Conservation (phyloP, 768 basidiomycete genomes). For the Lactarius sp. region DNA sequence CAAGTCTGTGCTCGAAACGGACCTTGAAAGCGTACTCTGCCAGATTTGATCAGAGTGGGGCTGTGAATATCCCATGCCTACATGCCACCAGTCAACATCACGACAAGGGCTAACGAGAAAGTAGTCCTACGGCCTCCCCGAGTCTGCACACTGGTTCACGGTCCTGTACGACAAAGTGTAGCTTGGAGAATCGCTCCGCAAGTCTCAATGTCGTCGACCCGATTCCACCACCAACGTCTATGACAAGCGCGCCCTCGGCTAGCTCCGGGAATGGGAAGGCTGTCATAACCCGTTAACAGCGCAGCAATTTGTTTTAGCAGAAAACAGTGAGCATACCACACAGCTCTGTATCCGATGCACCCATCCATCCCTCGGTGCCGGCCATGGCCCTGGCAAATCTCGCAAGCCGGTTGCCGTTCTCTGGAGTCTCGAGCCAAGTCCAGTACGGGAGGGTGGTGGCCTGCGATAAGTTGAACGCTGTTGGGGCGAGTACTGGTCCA, state of each 20-base stretch:
- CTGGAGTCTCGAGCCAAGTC: slow-evolving; percentile 66
- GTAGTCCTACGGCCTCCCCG: slow-evolving; percentile 33
- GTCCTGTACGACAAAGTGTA: slow-evolving; percentile 62
- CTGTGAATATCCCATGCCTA: slow-evolving; percentile 25
- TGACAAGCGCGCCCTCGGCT: slow-evolving; percentile 45
- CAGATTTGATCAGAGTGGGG: slow-evolving; percentile 24
- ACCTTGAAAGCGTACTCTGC: slow-evolving; percentile 25
- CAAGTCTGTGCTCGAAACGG: slow-evolving; percentile 5
- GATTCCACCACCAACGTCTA: slow-evolving; percentile 70
- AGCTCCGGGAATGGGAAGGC: slow-evolving; percentile 58
- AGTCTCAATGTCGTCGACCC: slow-evolving; percentile 48
- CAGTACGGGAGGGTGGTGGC: slow-evolving; percentile 49
- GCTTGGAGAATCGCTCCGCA: slow-evolving; percentile 36
- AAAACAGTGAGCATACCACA: slow-evolving; percentile 23
- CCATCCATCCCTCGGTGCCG: slow-evolving; percentile 68
- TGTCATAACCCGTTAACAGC: slow-evolving; percentile 28
- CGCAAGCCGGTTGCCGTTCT: slow-evolving; percentile 43
- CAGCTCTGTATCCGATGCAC: slow-evolving; percentile 37
- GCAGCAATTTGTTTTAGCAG: neutral
- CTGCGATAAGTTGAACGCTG: slow-evolving; percentile 75
- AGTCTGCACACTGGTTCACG: slow-evolving; percentile 49
- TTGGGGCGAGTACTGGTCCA: slow-evolving; percentile 36
- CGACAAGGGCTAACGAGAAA: neutral
- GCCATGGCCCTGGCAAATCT: slow-evolving; percentile 75
- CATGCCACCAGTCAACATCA: neutral